phyloP scores from a whole-genome alignment of 1,139 yeast genomes.

The Groenewaldozyma sp. region DNA sequence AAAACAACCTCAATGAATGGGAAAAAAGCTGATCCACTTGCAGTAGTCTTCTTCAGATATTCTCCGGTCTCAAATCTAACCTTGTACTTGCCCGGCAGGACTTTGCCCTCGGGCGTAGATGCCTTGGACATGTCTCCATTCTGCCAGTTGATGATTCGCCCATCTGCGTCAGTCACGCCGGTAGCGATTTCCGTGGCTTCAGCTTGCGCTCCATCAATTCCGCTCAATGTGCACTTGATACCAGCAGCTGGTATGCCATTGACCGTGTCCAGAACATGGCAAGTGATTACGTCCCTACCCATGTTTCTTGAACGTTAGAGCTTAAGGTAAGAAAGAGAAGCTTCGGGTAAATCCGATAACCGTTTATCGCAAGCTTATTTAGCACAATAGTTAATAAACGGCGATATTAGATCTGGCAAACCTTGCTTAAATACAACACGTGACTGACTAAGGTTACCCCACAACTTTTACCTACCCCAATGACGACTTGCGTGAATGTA shows the following conservation, averaged over 20 bases:
- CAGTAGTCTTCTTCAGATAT: conserved; percentile 39
- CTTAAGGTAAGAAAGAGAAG: too few relatives aligned
- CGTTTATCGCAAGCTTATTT: too few relatives aligned
- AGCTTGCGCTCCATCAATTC: conserved; percentile 19
- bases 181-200: conserved; percentile 35
- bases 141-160: conserved; percentile 65
- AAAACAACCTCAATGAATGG: conserved; percentile 78
- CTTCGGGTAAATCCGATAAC: too few relatives aligned
- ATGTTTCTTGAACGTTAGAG: conserved; percentile 3
- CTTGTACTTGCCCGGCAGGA: conserved; percentile 52
- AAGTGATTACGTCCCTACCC: conserved; percentile 41
- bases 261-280: conserved; percentile 83
- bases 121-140: conserved; percentile 16
- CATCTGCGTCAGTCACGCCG: conserved; percentile 66
- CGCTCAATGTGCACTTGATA: conserved; percentile 36
- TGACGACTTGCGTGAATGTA: not conserved
- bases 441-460: too few relatives aligned
- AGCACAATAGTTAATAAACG: too few relatives aligned
- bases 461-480: too few relatives aligned
- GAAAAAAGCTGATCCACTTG: conserved; percentile 42
- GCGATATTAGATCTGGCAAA: too few relatives aligned
- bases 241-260: conserved; percentile 67
- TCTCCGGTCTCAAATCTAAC: conserved; percentile 66
- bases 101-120: conserved; percentile 32
- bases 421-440: too few relatives aligned